phyloP scores from a whole-genome alignment of 2,329 filamentous ascomycete species.

The Trichoderma sp. region DNA sequence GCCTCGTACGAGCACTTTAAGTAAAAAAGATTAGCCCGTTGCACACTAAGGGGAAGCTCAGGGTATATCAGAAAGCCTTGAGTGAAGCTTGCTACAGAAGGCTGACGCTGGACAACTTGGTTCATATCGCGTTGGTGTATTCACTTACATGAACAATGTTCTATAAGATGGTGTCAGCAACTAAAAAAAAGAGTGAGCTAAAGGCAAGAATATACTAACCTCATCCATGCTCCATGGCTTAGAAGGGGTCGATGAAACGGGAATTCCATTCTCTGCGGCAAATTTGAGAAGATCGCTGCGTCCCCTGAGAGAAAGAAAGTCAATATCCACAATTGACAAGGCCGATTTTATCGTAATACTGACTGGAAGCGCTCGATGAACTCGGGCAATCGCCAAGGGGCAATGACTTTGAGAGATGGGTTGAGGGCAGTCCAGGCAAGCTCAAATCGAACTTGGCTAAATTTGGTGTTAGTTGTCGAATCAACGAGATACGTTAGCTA shows the following conservation, averaged over 20 bases:
- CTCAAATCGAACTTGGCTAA: constrained; percentile 4
- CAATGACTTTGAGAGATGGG: constrained; percentile 65
- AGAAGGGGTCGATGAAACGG: constrained; percentile 52
- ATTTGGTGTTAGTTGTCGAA: background rate
- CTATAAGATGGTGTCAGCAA: background rate
- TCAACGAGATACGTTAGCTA: constrained; percentile 5
- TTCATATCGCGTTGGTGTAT: too few relatives aligned
- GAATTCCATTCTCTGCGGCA: constrained; percentile 62
- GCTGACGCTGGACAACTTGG: too few relatives aligned
- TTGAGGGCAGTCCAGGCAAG: constrained; percentile 40
- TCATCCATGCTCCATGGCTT: constrained; percentile 19
- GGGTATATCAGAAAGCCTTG: too few relatives aligned
- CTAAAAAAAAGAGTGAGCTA: background rate
- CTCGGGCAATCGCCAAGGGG: constrained; percentile 67
- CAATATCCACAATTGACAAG: too few relatives aligned
- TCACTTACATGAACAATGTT: constrained; percentile 26
- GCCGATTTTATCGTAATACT: too few relatives aligned
- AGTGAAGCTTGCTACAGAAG: too few relatives aligned
- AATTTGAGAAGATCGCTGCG: constrained; percentile 71
- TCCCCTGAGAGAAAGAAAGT: constrained; percentile 48
- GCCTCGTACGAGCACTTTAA: too few relatives aligned
- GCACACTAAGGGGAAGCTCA: too few relatives aligned
- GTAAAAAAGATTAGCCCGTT: too few relatives aligned
- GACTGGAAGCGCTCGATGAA: constrained; percentile 54
- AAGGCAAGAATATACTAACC: background rate